These are phyloP conservation scores for Spergularia bocconei DNA, from an alignment of 148 eudicot genomes.

Conservation along the genomic window DNA sequence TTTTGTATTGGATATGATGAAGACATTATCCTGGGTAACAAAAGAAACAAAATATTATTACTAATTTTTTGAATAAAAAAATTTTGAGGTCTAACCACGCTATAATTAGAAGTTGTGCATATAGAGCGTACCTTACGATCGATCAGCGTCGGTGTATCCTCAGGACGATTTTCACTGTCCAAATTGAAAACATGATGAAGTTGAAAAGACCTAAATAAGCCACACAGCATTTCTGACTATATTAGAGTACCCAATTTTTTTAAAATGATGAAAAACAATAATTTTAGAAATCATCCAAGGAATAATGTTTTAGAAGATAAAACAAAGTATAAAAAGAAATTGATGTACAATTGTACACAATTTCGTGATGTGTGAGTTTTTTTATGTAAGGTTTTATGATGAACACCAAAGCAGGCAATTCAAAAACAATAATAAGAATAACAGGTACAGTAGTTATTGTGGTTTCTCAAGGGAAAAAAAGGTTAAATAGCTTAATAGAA, in stretches of 20 bases:
- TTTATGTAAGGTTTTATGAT: neutral
- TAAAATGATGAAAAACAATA: neutral
- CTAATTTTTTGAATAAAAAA: neutral
- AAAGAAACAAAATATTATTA: conserved; percentile 10
- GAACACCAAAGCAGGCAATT: neutral
- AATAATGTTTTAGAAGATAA: neutral
- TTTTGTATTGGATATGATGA: conserved; percentile 91
- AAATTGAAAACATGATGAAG: conserved; percentile 82
- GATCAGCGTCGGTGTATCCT: conserved; percentile 87
- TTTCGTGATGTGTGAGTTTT: neutral
- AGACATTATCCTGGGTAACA: conserved; percentile 77
- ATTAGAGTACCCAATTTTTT: conserved; percentile 14
- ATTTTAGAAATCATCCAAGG: neutral
- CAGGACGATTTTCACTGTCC: conserved; percentile 79
- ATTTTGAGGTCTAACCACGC: conserved; percentile 6
- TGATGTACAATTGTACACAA: no score
- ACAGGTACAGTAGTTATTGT: neutral
- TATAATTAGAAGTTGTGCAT: conserved; percentile 2
- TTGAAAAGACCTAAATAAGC: conserved; percentile 69
- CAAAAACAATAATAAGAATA: neutral
- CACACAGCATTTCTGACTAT: conserved; percentile 13
- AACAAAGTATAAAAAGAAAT: neutral
- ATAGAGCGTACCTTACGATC: conserved; percentile 67
- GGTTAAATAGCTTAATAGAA: neutral
- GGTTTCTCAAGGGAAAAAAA: no score